A percentile compares a stretch with the other conserved stretches of the same genome.
Evolutionary conservation across 441 rosid genomes (phyloP).

Genomic region (Bocquillonia castaneifolia): DNA sequence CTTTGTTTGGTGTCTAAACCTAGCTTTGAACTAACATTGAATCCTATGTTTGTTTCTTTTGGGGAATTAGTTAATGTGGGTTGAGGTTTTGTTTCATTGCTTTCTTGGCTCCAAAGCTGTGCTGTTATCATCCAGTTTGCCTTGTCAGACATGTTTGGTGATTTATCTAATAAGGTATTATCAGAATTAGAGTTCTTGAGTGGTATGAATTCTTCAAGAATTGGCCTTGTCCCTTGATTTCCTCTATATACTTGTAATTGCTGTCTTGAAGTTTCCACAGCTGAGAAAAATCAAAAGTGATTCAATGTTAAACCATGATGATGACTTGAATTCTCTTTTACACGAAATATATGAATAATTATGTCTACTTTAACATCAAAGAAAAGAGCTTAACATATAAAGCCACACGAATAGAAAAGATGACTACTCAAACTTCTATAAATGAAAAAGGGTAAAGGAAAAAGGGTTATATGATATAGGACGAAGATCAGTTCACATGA

Average conservation of each 20-base stretch:
- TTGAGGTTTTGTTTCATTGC: slow-evolving; percentile 39
- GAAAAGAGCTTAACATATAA: slow-evolving; percentile 32
- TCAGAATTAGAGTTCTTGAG: slow-evolving; percentile 43
- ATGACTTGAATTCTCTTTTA: slow-evolving; percentile 1
- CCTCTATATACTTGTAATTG: slow-evolving; percentile 61
- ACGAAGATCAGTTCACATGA: slow-evolving; percentile 24
- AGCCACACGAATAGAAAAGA: slow-evolving; percentile 34
- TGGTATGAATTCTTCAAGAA: slow-evolving; percentile 94
- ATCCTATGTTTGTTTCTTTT: slow-evolving; percentile 48
- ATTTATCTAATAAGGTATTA: slow-evolving; percentile 41
- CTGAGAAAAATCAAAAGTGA: slow-evolving; percentile 33
- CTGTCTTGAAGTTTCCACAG: slow-evolving; percentile 81
- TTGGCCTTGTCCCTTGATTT: slow-evolving; percentile 55
- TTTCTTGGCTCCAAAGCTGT: slow-evolving; percentile 80
- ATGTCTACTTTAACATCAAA: slow-evolving; percentile 24
- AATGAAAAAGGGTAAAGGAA: slow-evolving; percentile 34
- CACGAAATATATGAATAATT: not conserved
- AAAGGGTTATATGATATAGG: slow-evolving; percentile 22
- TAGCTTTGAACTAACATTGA: slow-evolving; percentile 51
- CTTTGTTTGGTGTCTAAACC: slow-evolving; percentile 56
- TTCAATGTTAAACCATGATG: not conserved
- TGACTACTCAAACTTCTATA: slow-evolving; percentile 56
- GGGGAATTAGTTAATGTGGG: slow-evolving; percentile 29
- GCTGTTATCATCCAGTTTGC: slow-evolving; percentile 90
- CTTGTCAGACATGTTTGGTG: slow-evolving; percentile 45